Percentiles rank a stretch among this genome's conserved stretches.
These are phyloP conservation scores for Aspergillus eucalypticola DNA, from an alignment of 2,329 filamentous ascomycete genomes.

Conservation along the genomic window DNA sequence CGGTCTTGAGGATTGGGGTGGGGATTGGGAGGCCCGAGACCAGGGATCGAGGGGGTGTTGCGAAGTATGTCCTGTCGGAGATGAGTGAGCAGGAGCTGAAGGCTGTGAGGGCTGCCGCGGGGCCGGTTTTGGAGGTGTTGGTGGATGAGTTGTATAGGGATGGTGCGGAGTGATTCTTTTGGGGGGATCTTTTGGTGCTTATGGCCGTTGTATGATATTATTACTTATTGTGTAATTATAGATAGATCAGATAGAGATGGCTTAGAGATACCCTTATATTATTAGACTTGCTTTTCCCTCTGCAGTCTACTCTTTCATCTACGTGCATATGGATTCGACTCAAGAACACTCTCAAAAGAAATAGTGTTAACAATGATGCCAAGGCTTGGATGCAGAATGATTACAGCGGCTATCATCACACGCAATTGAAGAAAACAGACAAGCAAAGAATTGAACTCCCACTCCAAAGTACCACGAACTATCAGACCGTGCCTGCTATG, in stretches of 20 bases:
- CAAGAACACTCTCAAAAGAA: neutral
- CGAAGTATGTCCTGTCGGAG: conserved; percentile 73
- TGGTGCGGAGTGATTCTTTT: conserved; percentile 15
- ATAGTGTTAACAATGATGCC: neutral
- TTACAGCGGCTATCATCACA: neutral
- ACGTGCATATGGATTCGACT: too few species aligned
- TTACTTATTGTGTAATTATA: neutral
- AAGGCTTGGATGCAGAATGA: neutral
- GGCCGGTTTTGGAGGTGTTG: conserved; percentile 55
- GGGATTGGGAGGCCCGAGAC: conserved; percentile 83
- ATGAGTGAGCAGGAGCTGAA: conserved; percentile 58
- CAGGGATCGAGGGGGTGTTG: conserved; percentile 67
- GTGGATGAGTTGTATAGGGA: conserved; percentile 48
- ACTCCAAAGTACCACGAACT: conserved; percentile 3
- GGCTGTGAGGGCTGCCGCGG: conserved; percentile 51
- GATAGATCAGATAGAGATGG: neutral
- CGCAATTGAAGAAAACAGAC: conserved; percentile 10
- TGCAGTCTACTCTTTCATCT: too few species aligned
- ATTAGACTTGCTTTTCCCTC: neutral
- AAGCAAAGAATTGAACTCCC: conserved; percentile 13
- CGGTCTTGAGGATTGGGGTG: conserved; percentile 66
- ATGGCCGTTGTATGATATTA: neutral
- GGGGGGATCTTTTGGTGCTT: neutral
- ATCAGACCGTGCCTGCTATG: conserved; percentile 72
- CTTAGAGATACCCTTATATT: neutral